Conservation (phyloP, 2,329 filamentous ascomycete genomes). For the Aspergillus transmontanensis region DNA sequence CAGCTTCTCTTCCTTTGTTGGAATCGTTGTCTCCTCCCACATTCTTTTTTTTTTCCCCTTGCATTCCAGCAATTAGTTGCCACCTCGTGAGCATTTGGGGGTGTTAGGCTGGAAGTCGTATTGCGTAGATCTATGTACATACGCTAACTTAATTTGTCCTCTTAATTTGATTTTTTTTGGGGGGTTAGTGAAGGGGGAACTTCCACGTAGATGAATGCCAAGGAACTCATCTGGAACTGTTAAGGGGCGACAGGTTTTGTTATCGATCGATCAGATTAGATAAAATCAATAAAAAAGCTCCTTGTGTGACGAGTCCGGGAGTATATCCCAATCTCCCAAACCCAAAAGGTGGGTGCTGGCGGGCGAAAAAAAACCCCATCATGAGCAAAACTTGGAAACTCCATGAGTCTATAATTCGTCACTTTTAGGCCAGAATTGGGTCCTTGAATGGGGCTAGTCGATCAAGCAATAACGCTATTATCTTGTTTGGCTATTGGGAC, state of each 20-base stretch:
- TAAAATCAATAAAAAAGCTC: constrained; percentile 8
- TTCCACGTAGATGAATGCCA: not conserved
- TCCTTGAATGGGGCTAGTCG: not conserved
- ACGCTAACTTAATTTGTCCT: not conserved
- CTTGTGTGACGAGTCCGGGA: not conserved
- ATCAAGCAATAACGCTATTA: not conserved
- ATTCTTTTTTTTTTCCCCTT: not conserved
- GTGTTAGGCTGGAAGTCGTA: not conserved
- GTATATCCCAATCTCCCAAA: not conserved
- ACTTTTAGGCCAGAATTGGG: not conserved
- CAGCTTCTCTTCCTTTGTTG: too few species aligned
- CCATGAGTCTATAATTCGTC: constrained; percentile 1
- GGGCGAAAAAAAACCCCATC: not conserved
- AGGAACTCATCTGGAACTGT: not conserved
- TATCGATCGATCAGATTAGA: constrained; percentile 23
- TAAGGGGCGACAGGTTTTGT: not conserved
- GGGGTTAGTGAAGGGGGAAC: not conserved
- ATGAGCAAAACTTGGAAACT: too few species aligned
- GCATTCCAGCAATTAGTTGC: not conserved
- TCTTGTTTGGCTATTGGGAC: not conserved
- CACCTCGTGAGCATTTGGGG: not conserved
- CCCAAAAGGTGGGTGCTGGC: not conserved
- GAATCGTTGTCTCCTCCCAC: not conserved
- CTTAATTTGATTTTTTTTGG: not conserved
- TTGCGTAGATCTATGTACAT: not conserved